Conservation (phyloP, 176 grass and related monocot species). For the Eleusine indica region DNA sequence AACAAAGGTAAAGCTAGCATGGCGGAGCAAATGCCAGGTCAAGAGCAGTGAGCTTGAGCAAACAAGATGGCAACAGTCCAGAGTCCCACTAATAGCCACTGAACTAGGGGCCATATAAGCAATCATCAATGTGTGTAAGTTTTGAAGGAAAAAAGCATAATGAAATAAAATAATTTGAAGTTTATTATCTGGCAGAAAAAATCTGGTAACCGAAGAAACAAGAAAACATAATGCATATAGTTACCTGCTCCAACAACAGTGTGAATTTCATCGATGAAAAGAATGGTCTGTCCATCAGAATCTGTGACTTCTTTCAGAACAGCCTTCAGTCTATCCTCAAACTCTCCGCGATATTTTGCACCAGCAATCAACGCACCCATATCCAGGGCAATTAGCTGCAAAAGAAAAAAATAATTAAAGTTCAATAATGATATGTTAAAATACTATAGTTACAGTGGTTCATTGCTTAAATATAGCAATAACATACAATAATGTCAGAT, state of each 20-base stretch:
- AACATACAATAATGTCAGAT: background rate
- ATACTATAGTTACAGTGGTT: background rate
- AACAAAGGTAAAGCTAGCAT: background rate
- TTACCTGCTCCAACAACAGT: conserved; percentile 99
- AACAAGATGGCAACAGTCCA: background rate
- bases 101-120: background rate
- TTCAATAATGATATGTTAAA: background rate
- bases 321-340: conserved; percentile 98
- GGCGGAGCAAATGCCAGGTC: background rate
- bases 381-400: conserved; percentile 92
- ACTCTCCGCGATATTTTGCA: conserved; percentile 94
- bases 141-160: background rate
- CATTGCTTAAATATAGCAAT: background rate
- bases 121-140: background rate
- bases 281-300: conserved; percentile 86
- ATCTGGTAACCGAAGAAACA: conserved; percentile 10
- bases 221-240: conserved; percentile 7
- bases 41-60: background rate
- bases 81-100: background rate
- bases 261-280: conserved; percentile 99
- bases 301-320: conserved; percentile 94
- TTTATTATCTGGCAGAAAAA: background rate
- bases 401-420: conserved; percentile 11
- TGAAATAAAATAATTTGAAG: background rate
- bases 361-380: conserved; percentile 98